Evolutionary conservation across 2,329 filamentous ascomycete species (phyloP), one percentile per base, ranked within the genome.

Genomic region (Phyllosticta citrichinensis): DNA sequence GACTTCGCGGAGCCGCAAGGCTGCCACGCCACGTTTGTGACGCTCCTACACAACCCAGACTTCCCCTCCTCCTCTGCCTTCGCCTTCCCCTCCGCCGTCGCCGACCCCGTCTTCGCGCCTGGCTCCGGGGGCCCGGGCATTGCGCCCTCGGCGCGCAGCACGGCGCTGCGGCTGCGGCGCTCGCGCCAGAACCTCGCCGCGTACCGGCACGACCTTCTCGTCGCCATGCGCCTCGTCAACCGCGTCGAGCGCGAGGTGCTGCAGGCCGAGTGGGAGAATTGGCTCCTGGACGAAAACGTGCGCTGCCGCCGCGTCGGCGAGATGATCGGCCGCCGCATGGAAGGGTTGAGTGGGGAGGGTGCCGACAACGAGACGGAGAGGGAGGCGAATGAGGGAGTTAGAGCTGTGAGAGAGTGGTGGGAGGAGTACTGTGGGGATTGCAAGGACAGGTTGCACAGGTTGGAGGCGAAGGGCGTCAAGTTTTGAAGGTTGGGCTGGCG

Each of bases 221-320:
- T 99, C 5, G 91, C 92, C 5, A 85, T 97, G 78, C 85, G 92
- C 4, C 84, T 97, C 2, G 87, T 97, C 63, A 97, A 97, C 74
- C 87, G 83, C 62, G 85, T 97, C 27, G 94, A 97, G 78, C 82
- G 83, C 62, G 91, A 97, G 73, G 87, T 96, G 72, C 75, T 97
- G 59, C 83, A 85, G 68, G 87, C 88, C 0, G 93, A 97, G 73
- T 99, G 91, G 87, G 92, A 96, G 76, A 89, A 89, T 65, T 99
- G 93, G 92, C 81, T 97, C 30, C 75, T 83, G 2, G 87, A 89
- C 66, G 94, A 99, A 76, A 87, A 85, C 65, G 74, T 80, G 35
- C 83, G 89, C 56, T 99, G 94, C 72, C 83, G 84, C 61, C 83
- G 87, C 69, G 73, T 85, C 8, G 79, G 80, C 51, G 71, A 69